Conservation (phyloP, 225 moss, liverwort and hornwort genomes). For the Pseudoscleropodium purum region DNA sequence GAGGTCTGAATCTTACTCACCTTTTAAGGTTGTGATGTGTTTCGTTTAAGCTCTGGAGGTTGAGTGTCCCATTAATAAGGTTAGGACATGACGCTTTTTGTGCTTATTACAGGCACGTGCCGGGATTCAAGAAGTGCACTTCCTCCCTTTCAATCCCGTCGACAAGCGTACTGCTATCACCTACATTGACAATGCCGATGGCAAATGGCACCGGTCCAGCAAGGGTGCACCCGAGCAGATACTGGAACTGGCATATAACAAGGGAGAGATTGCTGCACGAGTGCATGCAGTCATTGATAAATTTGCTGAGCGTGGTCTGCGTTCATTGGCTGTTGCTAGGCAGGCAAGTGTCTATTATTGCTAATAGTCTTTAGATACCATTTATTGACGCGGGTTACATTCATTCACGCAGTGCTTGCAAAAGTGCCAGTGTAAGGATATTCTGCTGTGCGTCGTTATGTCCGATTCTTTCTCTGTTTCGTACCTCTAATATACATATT, state of each 20-base stretch:
- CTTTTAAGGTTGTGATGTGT: neutral
- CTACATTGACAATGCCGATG: slow-evolving; percentile 27
- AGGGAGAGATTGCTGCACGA: slow-evolving; percentile 18
- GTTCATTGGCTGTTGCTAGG: slow-evolving; percentile 41
- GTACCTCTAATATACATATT: neutral
- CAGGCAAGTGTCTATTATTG: slow-evolving; percentile 13
- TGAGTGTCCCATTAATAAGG: neutral
- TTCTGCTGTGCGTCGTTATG: neutral
- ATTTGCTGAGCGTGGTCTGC: slow-evolving; percentile 56
- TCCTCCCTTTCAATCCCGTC: slow-evolving; percentile 43
- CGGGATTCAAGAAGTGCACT: slow-evolving; percentile 29
- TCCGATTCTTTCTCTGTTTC: neutral
- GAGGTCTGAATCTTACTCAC: slow-evolving; percentile 2
- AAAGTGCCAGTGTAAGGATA: neutral
- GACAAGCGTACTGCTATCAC: slow-evolving; percentile 64
- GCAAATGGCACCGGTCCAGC: slow-evolving; percentile 41
- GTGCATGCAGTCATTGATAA: slow-evolving; percentile 47
- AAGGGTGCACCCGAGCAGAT: slow-evolving; percentile 68
- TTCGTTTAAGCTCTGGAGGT: neutral
- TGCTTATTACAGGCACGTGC: slow-evolving; percentile 18
- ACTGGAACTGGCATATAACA: slow-evolving; percentile 34
- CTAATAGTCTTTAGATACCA: neutral
- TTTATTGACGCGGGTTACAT: neutral
- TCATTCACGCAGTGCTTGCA: neutral
- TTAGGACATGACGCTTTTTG: neutral